Percentiles rank a stretch among this genome's conserved stretches.
These are phyloP conservation scores for Pyrrhoderma lamaoense DNA, from an alignment of 1,284 basidiomycete genomes.

Conservation along the genomic window DNA sequence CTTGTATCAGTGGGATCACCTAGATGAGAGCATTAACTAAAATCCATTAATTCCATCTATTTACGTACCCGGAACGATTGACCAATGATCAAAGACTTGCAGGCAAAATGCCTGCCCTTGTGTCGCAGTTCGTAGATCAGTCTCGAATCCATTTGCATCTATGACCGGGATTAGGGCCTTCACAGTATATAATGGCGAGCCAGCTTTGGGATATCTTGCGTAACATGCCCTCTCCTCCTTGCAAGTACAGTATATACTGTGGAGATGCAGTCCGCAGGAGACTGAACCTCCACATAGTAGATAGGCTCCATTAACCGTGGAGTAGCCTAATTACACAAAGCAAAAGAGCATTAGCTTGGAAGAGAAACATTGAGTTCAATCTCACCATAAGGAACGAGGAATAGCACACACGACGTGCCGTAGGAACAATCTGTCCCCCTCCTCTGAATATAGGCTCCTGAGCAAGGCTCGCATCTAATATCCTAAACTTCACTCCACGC, in stretches of 20 bases:
- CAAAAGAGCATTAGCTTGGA: slow-evolving; percentile 14
- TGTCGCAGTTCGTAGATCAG: slow-evolving; percentile 93
- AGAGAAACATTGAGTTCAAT: slow-evolving; percentile 9
- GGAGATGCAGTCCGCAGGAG: slow-evolving; percentile 96
- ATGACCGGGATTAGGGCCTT: slow-evolving; percentile 97
- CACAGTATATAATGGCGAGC: slow-evolving; percentile 94
- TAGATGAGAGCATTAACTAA: slow-evolving; percentile 27
- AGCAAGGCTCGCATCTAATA: slow-evolving; percentile 87
- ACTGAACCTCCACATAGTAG: slow-evolving; percentile 97
- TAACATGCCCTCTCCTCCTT: slow-evolving; percentile 94
- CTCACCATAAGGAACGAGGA: slow-evolving; percentile 95
- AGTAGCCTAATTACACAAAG: slow-evolving; percentile 56
- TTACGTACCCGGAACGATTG: slow-evolving; percentile 80
- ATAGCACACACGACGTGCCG: slow-evolving; percentile 94
- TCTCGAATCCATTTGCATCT: slow-evolving; percentile 98
- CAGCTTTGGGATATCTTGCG: slow-evolving; percentile 94
- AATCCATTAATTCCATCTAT: slow-evolving; percentile 20
- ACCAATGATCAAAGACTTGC: slow-evolving; percentile 98
- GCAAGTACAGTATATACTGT: slow-evolving; percentile 97
- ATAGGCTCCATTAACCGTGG: slow-evolving; percentile 94
- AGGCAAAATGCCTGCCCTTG: slow-evolving; percentile 97
- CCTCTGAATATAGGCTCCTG: slow-evolving; percentile 96
- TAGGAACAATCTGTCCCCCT: slow-evolving; percentile 97
- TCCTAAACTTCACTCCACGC: slow-evolving; percentile 96
- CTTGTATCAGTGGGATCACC: slow-evolving; percentile 94